Evolutionary conservation across 2,329 filamentous ascomycete genomes (phyloP), one percentile per base, ranked within the genome.

Genomic region (Xylariaceae sp.): DNA sequence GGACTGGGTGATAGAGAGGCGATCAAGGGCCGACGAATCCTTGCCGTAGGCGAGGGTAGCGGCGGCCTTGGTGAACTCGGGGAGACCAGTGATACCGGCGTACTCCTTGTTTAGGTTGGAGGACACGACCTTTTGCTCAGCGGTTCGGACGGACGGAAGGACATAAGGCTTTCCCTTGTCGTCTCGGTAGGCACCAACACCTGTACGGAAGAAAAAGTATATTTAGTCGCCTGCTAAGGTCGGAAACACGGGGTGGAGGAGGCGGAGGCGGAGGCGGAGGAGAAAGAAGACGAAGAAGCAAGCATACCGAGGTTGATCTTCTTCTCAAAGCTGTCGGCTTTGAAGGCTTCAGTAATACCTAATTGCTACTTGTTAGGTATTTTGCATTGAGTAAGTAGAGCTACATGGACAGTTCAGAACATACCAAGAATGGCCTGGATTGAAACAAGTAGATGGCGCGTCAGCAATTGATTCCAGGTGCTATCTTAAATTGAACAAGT

Each of bases 311-410:
- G 82, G 82, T 98, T 98, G 84, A 99, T 98, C 87, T 98, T 99
- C 82, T 96, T 87, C 63, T 87, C 81, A 78, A 96, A 94, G 71
- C 82, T 85, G 76, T 99, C 95, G 78, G 93, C 93, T 85, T 98
- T 99, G 90, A 95, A 99, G 61, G 95, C 95, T 82, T 99, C 95
- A 63, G 95, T 98, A 79, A 99, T 92, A 76, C 91, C 89, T 88
- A 65, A 16, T 19, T 49, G 40, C 56, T 58, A 47, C 62, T 28
- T 46, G 36, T 56, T 53, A 58, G 26, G 62, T 71, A 69, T 73
- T 14, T 2, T 4, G 29, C 17, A 28, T 6, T 53, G 65, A 61
- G 55, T 46, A 23, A 67, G 60, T 16, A 26, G 16, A 40, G 24
- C 11, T 21, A 33, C n/a, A 45, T 39, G 43, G 26, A 40, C n/a